Evolutionary conservation across 768 basidiomycete species (phyloP), one percentile per base, ranked within the genome.

Genomic region (Suillus clintonianus): DNA sequence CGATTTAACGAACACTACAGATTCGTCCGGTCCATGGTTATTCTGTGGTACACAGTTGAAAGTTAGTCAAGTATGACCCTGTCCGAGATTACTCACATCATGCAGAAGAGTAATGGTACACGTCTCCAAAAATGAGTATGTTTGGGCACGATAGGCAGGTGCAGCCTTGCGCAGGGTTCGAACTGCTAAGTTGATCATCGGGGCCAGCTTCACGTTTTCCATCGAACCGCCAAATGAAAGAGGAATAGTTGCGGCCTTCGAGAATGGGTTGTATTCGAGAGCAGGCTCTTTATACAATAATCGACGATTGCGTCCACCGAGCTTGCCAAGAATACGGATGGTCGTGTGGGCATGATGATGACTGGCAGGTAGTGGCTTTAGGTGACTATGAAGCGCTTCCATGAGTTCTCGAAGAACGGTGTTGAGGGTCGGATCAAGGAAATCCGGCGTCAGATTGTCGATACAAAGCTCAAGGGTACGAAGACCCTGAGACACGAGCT

Each of bases 381-480:
- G 80, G 70, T 96, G 91, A 67, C 87, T 89, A 76, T 97, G 94
- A 27, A 99, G 83, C 0, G 95, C 97, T 65, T 92, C 91, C 93
- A 95, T 99, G 62, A 99, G 80, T 66, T 99, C 95, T 54, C 95
- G 85, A 48, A 97, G 83, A 50, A 99, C 95, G 0, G 92, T 94
- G 65, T 89, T 93, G 67, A 99, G 86, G 2, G 95, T 96, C 4
- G 97, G 97, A 70, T 99, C 97, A 34, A 99, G 84, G 80, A 99
- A 99, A 77, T 99, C 97, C 2, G 95, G 94, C 0, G 95, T 97
- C 32, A 99, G 85, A 73, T 99, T 99, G 80, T 99, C 97, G 71
- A 99, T 97, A 78, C 97, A 99, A n/a, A 99, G 83, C 76, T 99
- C 97, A 63, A 99, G 85, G 0, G 97, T 99, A 7, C 97, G 87